Base-by-base conservation (phyloP, 2,329 filamentous ascomycete species). In the Penicillium sp. region DNA sequence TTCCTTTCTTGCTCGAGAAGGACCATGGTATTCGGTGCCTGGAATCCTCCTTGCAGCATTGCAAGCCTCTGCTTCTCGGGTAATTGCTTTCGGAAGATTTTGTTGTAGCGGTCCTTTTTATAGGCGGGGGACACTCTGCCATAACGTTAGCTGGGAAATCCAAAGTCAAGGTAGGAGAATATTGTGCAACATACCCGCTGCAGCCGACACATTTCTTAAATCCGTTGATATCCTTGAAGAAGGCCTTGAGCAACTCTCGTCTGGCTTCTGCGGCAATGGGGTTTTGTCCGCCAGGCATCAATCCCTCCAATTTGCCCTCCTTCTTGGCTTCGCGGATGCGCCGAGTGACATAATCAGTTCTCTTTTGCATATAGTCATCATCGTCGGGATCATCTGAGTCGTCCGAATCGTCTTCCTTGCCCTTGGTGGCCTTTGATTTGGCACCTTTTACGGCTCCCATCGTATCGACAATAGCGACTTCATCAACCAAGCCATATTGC, bases 71-170 rank as follows among this genome's bases (percentile, higher is more conserved):
- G 87, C 73, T 95, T 96, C 46, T 82, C 76, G 46, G 82, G 84
- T 55, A 97, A 78, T 2, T 89, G 81, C 70, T 90, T 94, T 71
- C 93, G 88, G 74, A 97, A 99, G 53, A 99, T 92, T 75, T 97
- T 99, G 70, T 92, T 89, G 68, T 87, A 94, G 43, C 89, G 84
- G 68, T 99, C 93, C 73, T 96, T 97, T 66, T 93, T 87, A 75
- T 91, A 97, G 2, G 81, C 81, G 11, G 92, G 92, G 15, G 89
- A 92, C 60, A 94, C 85, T 29, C 89, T 89, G 59, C 9, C 8
- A 43, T 11, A n/a, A 44, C 27, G 60, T 70, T 62, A 70, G 66
- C 58, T n/a, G 3, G 57, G 53, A 47, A 56, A 31, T 40, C 33
- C 38, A 53, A 59, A 46, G 11, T 53, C 45, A 38, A 31, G 25